Conservation (phyloP, 2,329 filamentous ascomycete species). For the Metarhizium robertsii region DNA sequence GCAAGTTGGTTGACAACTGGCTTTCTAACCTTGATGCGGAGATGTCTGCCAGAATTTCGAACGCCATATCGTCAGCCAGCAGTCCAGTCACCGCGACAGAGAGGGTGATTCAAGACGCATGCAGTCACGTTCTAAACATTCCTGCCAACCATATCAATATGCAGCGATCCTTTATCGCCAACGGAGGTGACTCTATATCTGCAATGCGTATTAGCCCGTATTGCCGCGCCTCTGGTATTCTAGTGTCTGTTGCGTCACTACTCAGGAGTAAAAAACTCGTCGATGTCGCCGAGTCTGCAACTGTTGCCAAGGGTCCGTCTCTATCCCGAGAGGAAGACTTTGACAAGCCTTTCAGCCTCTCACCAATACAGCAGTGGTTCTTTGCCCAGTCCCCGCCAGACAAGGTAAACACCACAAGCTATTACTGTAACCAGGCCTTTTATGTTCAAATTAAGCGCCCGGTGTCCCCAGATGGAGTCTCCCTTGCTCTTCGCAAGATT, state of each 20-base stretch:
- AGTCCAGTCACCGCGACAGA: constrained; percentile 2
- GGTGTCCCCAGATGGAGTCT: background rate
- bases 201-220: constrained; percentile 5
- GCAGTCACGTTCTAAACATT: constrained; percentile 5
- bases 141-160: constrained; percentile 1
- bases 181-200: constrained; percentile 8
- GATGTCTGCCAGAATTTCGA: background rate
- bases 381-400: constrained; percentile 3
- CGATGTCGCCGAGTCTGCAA: background rate
- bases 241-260: background rate
- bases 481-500: background rate
- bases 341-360: constrained; percentile 2
- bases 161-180: constrained; percentile 7
- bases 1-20: background rate
- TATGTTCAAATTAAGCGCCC: constrained; percentile 1
- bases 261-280: background rate
- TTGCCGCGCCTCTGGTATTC: constrained; percentile 1
- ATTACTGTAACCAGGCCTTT: constrained; percentile 4
- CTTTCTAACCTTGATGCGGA: constrained; percentile 1
- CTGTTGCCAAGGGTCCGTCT: background rate
- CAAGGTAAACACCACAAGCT: constrained; percentile 1
- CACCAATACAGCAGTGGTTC: constrained; percentile 8
- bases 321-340: constrained; percentile 1
- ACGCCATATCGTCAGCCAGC: background rate
- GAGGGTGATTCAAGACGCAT: constrained; percentile 3